These are phyloP conservation scores for Blastobotrys buckinghamii DNA, from an alignment of 1,139 yeast genomes.

Conservation along the genomic window DNA sequence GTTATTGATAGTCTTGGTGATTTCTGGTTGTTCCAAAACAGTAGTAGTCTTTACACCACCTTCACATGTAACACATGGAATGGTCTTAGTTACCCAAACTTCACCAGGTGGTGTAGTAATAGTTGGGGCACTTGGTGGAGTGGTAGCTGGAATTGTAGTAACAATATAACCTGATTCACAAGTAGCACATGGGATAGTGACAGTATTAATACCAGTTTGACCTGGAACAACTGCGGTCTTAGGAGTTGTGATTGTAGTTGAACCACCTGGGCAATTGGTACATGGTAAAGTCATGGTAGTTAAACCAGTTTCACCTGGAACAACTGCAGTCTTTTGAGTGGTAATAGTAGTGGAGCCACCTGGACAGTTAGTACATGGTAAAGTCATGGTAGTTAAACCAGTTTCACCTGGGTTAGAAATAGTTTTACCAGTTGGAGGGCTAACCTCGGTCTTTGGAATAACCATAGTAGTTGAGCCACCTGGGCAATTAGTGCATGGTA, in stretches of 20 bases:
- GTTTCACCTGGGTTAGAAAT: background rate
- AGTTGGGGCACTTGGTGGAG: background rate
- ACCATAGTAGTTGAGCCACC: background rate
- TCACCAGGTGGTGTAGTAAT: background rate
- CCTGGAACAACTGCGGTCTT: background rate
- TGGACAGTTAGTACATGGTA: conserved; percentile 7
- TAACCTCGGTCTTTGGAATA: background rate
- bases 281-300: conserved; percentile 13
- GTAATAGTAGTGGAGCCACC: conserved; percentile 5
- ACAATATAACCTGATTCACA: conserved; percentile 6
- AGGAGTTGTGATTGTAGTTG: background rate
- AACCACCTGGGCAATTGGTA: conserved; percentile 5
- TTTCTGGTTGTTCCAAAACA: background rate
- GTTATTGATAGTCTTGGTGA: background rate
- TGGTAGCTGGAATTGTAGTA: background rate
- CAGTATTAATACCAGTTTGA: background rate
- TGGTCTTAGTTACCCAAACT: conserved; percentile 1
- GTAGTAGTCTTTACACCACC: background rate
- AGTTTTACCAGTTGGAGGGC: background rate
- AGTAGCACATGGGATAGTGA: conserved; percentile 8
- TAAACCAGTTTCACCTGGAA: conserved; percentile 1
- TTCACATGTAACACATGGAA: conserved; percentile 7
- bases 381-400: background rate
- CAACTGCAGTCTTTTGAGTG: background rate
- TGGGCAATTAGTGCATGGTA: conserved; percentile 5